These are phyloP conservation scores for Staphylotrichum tortipilum DNA, from an alignment of 495 filamentous ascomycete species.

Conservation along the genomic window DNA sequence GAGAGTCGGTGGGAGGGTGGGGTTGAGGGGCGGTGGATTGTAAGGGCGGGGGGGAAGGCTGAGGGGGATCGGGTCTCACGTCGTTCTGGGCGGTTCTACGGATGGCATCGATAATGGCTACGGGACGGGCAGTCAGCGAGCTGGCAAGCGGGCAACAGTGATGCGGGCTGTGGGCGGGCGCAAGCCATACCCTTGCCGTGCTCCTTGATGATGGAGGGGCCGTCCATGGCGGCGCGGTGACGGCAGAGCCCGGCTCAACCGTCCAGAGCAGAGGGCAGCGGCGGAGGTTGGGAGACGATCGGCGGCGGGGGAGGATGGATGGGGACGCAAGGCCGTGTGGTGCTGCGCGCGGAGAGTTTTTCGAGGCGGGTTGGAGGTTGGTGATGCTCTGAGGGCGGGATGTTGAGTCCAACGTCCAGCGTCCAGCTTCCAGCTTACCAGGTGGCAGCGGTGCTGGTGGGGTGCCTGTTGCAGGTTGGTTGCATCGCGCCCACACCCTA, in stretches of 20 bases:
- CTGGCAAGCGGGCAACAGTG: neutral
- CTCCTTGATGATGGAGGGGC: conserved; percentile 29
- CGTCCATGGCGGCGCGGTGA: conserved; percentile 21
- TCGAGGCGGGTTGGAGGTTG: too few species aligned
- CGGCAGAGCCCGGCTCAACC: conserved; percentile 13
- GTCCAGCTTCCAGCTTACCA: too few species aligned
- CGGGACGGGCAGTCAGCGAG: neutral
- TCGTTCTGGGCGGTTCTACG: conserved; percentile 47
- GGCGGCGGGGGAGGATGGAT: neutral
- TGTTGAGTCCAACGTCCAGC: too few species aligned
- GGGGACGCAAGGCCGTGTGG: too few species aligned
- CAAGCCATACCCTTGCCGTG: conserved; percentile 24
- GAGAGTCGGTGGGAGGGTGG: too few species aligned
- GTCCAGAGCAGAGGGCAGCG: too few species aligned
- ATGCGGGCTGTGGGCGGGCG: neutral
- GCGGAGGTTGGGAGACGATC: neutral
- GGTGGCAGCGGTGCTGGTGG: too few species aligned
- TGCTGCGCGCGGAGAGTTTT: too few species aligned
- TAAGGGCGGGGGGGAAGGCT: conserved; percentile 9
- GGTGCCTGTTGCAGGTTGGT: too few species aligned
- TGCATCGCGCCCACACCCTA: too few species aligned
- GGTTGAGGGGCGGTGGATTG: too few species aligned
- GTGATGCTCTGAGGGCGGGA: too few species aligned
- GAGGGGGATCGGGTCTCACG: conserved; percentile 31
- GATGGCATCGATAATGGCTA: conserved; percentile 44